Evolutionary conservation across 2,329 filamentous ascomycete genomes (phyloP).

Genomic region (Trichoderma arundinaceum): DNA sequence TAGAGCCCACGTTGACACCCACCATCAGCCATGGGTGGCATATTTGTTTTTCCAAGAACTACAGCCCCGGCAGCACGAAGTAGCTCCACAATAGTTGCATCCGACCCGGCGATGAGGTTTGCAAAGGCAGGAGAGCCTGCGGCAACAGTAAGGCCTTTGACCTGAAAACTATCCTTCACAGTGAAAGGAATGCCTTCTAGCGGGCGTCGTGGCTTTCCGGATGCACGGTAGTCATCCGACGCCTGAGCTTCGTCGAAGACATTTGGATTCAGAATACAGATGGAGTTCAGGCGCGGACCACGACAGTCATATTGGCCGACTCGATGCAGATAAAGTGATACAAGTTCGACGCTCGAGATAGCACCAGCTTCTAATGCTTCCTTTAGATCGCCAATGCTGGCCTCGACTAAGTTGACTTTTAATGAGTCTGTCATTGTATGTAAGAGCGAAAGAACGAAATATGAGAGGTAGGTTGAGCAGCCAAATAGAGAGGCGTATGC

Average conservation of each 20-base stretch:
- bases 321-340: neutral
- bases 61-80: neutral
- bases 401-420: neutral
- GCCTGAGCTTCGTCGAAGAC: neutral
- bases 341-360: neutral
- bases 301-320: neutral
- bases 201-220: neutral
- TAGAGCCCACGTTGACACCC: slow-evolving; percentile 1
- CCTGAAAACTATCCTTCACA: neutral
- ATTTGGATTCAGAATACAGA: neutral
- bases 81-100: neutral
- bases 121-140: slow-evolving; percentile 3
- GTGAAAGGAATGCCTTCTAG: slow-evolving; percentile 1
- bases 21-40: slow-evolving; percentile 2
- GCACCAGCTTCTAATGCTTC: neutral
- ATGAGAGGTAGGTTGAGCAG: too few relatives aligned
- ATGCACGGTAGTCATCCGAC: slow-evolving; percentile 1
- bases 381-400: slow-evolving; percentile 2
- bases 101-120: neutral
- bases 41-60: neutral
- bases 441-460: too few relatives aligned
- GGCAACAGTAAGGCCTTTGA: neutral
- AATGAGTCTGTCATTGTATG: too few relatives aligned
- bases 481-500: too few relatives aligned
- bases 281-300: neutral